Evolutionary conservation across 148 eudicot species (phyloP), one percentile per base, ranked within the genome.

Genomic region (Bassia scoparia): DNA sequence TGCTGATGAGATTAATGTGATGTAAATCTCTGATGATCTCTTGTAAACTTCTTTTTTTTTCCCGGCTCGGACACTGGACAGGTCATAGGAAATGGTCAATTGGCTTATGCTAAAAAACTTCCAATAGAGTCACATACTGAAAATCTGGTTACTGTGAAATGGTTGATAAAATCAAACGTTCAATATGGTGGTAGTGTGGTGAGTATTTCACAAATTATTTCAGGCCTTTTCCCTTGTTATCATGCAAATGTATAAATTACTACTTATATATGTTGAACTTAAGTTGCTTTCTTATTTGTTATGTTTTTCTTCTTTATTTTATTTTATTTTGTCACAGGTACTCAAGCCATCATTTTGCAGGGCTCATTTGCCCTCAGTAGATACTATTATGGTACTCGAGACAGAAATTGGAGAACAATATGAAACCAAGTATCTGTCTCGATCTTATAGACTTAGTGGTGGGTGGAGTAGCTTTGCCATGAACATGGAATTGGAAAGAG

Each of bases 401-500:
- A 75, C 80, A 78, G 90, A 88, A 83, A 80, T 48, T 38, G 92
- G 87, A 29, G 81, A 84, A 55, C 75, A 67, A 27, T 82, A 72
- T 68, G 74, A 80, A 46, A 20, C 76, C 31, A 84, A 82, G 76
- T 90, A 77, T 72, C 72, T 86, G 74, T 73, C 84, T 7, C 73
- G 81, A 56, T 70, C 60, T 74, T 13, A 63, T 8, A 89, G 75
- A 78, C 87, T 88, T 46, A 85, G 92, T 73, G 92, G 73, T 24
- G 96, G 96, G 26, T 88, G 90, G 92, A 85, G 76, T 71, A 78
- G 63, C 75, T 88, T 88, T 79, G 84, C 86, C 50, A 52, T 63
- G 52, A 76, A 72, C 23, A 84, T 85, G 72, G 80, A 85, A 52
- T 77, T 90, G 70, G 73, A 82, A 18, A 82, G 61, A 65, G 96